Evolutionary conservation across 371 early-diverging fungal species (phyloP), one percentile per base, ranked within the genome.

Genomic region (Synchytrium microbalum): DNA sequence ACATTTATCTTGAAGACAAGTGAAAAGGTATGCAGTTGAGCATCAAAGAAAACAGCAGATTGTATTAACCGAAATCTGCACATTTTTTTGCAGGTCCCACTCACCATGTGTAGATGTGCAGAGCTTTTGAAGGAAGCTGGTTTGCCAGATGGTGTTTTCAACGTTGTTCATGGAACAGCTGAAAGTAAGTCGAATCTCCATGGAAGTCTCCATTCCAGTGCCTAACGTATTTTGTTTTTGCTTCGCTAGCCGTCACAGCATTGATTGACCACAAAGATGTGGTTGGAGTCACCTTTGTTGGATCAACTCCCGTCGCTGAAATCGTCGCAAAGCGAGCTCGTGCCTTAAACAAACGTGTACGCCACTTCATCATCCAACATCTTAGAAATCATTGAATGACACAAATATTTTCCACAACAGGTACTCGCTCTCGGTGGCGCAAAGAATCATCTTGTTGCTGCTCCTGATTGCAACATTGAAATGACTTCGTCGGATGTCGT

Each of bases 401-500:
- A n/a, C n/a, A n/a, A n/a, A n/a, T n/a, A 13, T 27, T 3, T 14
- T 64, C 24, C 29, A 16, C 33, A 3, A 58, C 55, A 27, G 23
- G 32, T 16, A 29, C 58, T 51, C 27, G n/a, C 32, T 23, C n/a
- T 52, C 60, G 69, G 72, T 0, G 78, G 78, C 0, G 78, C 78
- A 2, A 78, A 79, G 78, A 88, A 88, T 74, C 89, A 88, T 55
- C 75, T 88, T 65, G 81, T 88, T 23, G 87, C 88, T n/a, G 73
- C 77, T 26, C 85, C 85, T 2, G 89, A 88, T 68, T 82, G 85
- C 69, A 76, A 87, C 68, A 55, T 84, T 26, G 84, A 83, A 61
- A 82, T 87, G 84, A 79, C 88, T 1, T 79, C 88, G 3, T 77
- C 79, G 2, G 89, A 88, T 61, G 78, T 88, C 2, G 88, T 88